A percentile compares a stretch with the other conserved stretches of the same genome.
phyloP scores from a whole-genome alignment of 257 asterid species.

The Scutellaria baicalensis region DNA sequence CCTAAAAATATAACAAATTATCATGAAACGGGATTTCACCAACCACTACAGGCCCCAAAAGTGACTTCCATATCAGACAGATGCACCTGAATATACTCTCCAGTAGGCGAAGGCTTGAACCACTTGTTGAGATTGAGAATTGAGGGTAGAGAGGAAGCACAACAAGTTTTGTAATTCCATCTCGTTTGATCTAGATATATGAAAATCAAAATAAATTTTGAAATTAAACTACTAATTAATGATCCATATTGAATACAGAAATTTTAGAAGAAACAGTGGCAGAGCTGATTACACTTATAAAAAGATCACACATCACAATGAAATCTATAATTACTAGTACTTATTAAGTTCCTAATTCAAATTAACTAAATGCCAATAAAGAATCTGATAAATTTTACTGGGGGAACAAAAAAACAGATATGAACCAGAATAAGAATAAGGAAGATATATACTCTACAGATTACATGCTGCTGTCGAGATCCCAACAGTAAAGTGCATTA shows the following conservation, averaged over 20 bases:
- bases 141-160: conserved; percentile 99
- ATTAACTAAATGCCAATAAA: neutral
- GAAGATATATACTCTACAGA: neutral
- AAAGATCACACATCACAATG: neutral
- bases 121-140: conserved; percentile 97
- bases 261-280: neutral
- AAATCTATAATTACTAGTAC: neutral
- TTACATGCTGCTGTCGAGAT: neutral
- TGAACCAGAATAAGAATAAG: neutral
- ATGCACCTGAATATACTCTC: conserved; percentile 85
- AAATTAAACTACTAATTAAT: neutral
- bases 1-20: conserved; percentile 39
- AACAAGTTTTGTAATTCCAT: conserved; percentile 82
- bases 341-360: neutral
- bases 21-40: conserved; percentile 14
- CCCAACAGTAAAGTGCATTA: neutral
- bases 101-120: conserved; percentile 94
- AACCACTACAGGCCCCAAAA: conserved; percentile 9
- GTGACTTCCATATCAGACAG: conserved; percentile 15
- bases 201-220: neutral
- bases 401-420: neutral
- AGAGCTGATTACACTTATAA: neutral
- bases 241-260: neutral
- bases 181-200: conserved; percentile 64
- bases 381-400: neutral